Conservation (phyloP, 192 early-diverging fungal genomes). For the Piromyces finnis region DNA sequence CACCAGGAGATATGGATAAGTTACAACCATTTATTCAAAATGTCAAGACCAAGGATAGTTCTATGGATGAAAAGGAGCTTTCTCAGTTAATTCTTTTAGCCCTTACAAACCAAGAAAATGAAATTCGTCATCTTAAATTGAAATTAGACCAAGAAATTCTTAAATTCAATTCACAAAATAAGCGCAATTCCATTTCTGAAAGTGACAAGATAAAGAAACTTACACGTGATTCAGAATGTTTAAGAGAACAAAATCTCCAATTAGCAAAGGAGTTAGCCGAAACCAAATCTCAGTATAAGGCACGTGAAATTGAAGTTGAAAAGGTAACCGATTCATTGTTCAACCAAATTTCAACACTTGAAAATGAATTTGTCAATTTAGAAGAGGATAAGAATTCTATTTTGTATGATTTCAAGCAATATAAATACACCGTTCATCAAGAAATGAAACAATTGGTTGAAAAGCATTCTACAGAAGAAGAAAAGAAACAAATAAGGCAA, state of each 20-base stretch:
- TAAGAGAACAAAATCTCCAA: not conserved
- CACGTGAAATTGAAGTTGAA: not conserved
- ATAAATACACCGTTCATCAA: not conserved
- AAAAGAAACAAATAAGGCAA: not conserved
- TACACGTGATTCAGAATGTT: not conserved
- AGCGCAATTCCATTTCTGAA: not conserved
- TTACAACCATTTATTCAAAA: not conserved
- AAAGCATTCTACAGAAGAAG: not conserved
- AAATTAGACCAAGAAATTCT: not conserved
- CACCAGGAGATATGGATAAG: not conserved
- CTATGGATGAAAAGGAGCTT: not conserved
- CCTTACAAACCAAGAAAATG: not conserved
- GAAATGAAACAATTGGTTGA: not conserved
- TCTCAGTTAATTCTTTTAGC: not conserved
- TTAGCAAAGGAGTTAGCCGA: not conserved
- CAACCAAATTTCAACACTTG: not conserved
- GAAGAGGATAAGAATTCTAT: not conserved
- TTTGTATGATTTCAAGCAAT: not conserved
- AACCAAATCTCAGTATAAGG: not conserved
- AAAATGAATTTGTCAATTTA: not conserved
- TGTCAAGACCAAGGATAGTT: not conserved
- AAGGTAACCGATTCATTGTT: not conserved
- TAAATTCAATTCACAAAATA: not conserved
- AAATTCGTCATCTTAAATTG: not conserved
- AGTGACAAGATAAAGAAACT: not conserved